phyloP scores from a whole-genome alignment of 2,329 filamentous ascomycete species.

The Lithohypha guttulata region DNA sequence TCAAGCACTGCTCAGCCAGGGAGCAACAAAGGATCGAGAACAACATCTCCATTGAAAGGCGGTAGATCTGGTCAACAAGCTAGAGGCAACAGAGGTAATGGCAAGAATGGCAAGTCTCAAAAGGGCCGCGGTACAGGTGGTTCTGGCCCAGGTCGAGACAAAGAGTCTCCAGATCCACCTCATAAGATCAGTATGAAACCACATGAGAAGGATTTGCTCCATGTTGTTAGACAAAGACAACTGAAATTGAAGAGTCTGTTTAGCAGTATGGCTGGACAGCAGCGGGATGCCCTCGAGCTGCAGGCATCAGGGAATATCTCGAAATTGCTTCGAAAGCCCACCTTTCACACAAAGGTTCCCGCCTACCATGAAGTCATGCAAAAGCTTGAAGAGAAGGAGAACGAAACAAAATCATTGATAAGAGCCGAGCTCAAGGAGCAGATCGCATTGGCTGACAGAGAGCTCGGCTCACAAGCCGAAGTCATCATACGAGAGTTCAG shows the following conservation, averaged over 20 bases:
- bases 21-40: constrained; percentile 4
- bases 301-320: constrained; percentile 31
- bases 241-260: constrained; percentile 33
- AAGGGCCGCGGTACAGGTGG: constrained; percentile 27
- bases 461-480: constrained; percentile 26
- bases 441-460: constrained; percentile 24
- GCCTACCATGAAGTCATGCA: constrained; percentile 30
- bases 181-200: constrained; percentile 17
- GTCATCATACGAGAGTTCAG: constrained; percentile 26
- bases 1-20: constrained; percentile 1
- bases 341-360: constrained; percentile 30
- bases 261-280: constrained; percentile 31
- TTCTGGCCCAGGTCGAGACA: constrained; percentile 22
- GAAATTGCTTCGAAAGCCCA: constrained; percentile 31
- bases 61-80: constrained; percentile 23
- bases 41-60: constrained; percentile 14
- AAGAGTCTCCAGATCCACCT: constrained; percentile 23
- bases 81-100: constrained; percentile 24
- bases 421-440: constrained; percentile 27
- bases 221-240: constrained; percentile 30
- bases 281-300: constrained; percentile 31
- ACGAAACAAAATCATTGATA: constrained; percentile 23
- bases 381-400: constrained; percentile 22
- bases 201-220: constrained; percentile 17
- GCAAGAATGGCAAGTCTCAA: constrained; percentile 23